A percentile compares a stretch with the other conserved stretches of the same genome.
phyloP scores from a whole-genome alignment of 1,284 basidiomycete genomes.

The Leccinum angustisporum region DNA sequence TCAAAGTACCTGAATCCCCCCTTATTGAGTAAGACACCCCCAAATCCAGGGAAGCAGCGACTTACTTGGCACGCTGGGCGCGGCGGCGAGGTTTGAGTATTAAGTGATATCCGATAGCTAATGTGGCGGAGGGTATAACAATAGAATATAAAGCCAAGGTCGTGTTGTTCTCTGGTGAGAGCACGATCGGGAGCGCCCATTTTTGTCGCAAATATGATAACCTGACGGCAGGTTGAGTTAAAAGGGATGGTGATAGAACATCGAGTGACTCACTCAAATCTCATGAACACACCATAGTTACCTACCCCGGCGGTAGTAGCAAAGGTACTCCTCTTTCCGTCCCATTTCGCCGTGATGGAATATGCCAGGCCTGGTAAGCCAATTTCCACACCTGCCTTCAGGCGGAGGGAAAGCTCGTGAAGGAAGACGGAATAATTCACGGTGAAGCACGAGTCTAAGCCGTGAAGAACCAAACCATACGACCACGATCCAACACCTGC shows the following conservation, averaged over 20 bases:
- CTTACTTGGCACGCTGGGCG: conserved; percentile 38
- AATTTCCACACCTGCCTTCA: conserved; percentile 37
- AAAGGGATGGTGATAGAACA: conserved; percentile 2
- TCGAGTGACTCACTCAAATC: conserved; percentile 31
- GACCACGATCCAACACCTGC: conserved; percentile 34
- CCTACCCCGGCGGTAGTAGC: conserved; percentile 35
- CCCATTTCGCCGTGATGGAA: conserved; percentile 36
- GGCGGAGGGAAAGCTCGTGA: conserved; percentile 32
- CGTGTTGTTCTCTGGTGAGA: conserved; percentile 47
- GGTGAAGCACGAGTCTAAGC: conserved; percentile 31
- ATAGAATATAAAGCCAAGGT: conserved; percentile 44
- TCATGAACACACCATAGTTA: conserved; percentile 33
- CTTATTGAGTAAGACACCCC: conserved; percentile 26
- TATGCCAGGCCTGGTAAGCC: conserved; percentile 27
- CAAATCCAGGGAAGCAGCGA: conserved; percentile 7
- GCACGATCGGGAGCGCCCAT: conserved; percentile 52
- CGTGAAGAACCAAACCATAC: conserved; percentile 30
- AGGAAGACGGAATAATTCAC: conserved; percentile 35
- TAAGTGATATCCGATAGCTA: conserved; percentile 50
- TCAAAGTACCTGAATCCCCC: conserved; percentile 51
- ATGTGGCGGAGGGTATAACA: conserved; percentile 47
- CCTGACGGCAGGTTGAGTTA: conserved; percentile 25
- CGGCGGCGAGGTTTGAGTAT: conserved; percentile 51
- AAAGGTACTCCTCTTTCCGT: conserved; percentile 30
- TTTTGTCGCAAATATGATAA: conserved; percentile 53